Evolutionary conservation across 1,284 basidiomycete genomes (phyloP).

Genomic region (Rhizoctonia solani): DNA sequence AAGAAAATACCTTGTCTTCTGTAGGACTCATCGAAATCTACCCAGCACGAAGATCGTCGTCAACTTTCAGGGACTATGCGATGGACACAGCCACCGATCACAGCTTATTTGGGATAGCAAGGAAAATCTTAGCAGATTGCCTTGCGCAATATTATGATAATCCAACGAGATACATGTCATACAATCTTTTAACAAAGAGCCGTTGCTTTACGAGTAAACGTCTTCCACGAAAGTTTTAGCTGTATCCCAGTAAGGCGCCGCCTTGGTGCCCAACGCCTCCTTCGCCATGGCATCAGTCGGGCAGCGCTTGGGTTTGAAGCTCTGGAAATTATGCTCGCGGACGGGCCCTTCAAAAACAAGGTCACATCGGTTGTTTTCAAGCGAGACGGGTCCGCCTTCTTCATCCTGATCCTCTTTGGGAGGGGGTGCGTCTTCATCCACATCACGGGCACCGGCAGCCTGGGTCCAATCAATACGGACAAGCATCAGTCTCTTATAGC

Average conservation of each 20-base stretch:
- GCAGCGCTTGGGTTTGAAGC: conserved; percentile 82
- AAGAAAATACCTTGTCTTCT: neutral
- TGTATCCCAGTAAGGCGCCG: conserved; percentile 92
- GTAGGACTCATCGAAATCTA: neutral
- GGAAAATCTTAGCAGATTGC: neutral
- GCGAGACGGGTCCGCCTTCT: conserved; percentile 51
- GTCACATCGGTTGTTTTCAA: conserved; percentile 87
- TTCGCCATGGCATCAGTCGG: conserved; percentile 85
- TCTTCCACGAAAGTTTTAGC: conserved; percentile 67
- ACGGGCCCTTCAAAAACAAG: conserved; percentile 92
- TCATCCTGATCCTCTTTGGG: conserved; percentile 55
- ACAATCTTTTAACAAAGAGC: neutral
- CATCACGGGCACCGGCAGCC: conserved; percentile 76
- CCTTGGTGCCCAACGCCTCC: conserved; percentile 79
- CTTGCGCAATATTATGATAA: neutral
- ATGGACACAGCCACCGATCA: conserved; percentile 29
- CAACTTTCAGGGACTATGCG: neutral
- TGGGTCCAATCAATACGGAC: conserved; percentile 95
- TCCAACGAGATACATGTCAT: neutral
- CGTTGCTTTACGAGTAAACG: conserved; percentile 34
- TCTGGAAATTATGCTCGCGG: conserved; percentile 78
- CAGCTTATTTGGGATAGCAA: neutral
- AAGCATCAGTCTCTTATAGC: conserved; percentile 88
- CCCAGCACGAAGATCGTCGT: neutral
- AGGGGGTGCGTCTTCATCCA: conserved; percentile 60